Percentiles rank a stretch among this genome's conserved stretches.
Evolutionary conservation across 2,329 filamentous ascomycete genomes (phyloP).

Genomic region (Plenodomus tracheiphilus): DNA sequence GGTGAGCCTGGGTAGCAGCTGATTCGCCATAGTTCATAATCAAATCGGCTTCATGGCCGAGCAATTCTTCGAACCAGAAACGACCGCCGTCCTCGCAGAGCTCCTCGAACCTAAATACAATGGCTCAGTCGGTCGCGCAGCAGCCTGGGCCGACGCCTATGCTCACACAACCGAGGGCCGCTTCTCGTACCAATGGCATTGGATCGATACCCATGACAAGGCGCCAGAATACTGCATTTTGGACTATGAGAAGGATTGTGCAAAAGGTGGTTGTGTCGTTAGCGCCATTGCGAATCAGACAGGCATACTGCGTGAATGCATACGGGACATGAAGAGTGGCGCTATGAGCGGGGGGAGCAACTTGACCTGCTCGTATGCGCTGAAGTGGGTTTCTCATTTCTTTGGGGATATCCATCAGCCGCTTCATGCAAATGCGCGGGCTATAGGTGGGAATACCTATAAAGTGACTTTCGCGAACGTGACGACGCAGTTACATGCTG

Average conservation of each 20-base stretch:
- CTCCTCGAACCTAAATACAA: constrained; percentile 48
- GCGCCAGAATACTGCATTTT: constrained; percentile 40
- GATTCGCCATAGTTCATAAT: constrained; percentile 40
- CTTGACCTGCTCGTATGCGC: constrained; percentile 45
- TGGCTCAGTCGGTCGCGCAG: constrained; percentile 44
- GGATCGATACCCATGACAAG: constrained; percentile 44
- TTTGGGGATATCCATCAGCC: constrained; percentile 49
- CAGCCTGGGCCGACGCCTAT: constrained; percentile 47
- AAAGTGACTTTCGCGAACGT: constrained; percentile 42
- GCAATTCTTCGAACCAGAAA: constrained; percentile 38
- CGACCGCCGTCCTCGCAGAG: constrained; percentile 34
- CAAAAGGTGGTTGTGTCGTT: constrained; percentile 46
- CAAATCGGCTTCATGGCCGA: constrained; percentile 48
- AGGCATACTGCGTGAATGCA: constrained; percentile 42
- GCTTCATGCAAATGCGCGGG: constrained; percentile 45
- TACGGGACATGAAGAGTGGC: constrained; percentile 33
- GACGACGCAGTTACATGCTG: constrained; percentile 44
- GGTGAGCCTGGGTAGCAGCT: background rate
- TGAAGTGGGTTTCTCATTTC: constrained; percentile 49
- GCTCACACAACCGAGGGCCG: constrained; percentile 45
- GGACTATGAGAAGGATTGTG: constrained; percentile 44
- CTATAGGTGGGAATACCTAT: constrained; percentile 44
- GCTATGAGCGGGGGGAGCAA: constrained; percentile 31
- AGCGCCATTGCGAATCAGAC: constrained; percentile 49
- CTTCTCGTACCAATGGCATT: constrained; percentile 50